phyloP scores from a whole-genome alignment of 2,329 filamentous ascomycete genomes.

The Penicillium sp. region DNA sequence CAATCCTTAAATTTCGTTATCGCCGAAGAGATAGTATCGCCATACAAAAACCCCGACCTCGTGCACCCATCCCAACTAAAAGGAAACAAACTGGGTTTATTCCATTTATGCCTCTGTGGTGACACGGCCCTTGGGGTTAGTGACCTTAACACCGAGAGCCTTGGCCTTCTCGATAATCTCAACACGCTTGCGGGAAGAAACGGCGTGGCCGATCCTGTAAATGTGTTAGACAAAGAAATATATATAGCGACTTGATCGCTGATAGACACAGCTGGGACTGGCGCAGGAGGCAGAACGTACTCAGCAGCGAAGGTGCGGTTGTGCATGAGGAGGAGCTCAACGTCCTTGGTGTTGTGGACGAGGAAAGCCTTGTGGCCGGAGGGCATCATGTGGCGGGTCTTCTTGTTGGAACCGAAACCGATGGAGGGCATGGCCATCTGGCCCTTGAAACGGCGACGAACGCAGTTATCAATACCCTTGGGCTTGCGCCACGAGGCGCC shows the following conservation, averaged over 20 bases:
- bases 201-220: constrained; percentile 87
- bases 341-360: constrained; percentile 92
- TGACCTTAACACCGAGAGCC: constrained; percentile 99
- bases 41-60: constrained; percentile 29
- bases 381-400: constrained; percentile 98
- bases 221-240: constrained; percentile 8
- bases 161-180: constrained; percentile 97
- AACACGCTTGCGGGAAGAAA: constrained; percentile 97
- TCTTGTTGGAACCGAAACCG: constrained; percentile 98
- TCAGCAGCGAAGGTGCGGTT: constrained; percentile 98
- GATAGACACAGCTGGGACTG: neutral
- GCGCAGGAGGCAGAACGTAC: constrained; percentile 57
- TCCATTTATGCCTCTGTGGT: constrained; percentile 75
- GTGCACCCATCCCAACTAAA: constrained; percentile 24
- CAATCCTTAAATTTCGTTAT: constrained; percentile 33
- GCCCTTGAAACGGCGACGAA: constrained; percentile 96
- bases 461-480: constrained; percentile 99
- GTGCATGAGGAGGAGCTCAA: constrained; percentile 99
- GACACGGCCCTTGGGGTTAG: constrained; percentile 98
- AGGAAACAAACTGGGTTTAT: constrained; percentile 48
- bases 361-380: constrained; percentile 99
- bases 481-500: constrained; percentile 95
- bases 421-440: constrained; percentile 98
- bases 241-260: neutral
- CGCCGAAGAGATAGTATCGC: constrained; percentile 29